phyloP scores from a whole-genome alignment of 108 stramenopile species.

The Cyclotella distinguenda region DNA sequence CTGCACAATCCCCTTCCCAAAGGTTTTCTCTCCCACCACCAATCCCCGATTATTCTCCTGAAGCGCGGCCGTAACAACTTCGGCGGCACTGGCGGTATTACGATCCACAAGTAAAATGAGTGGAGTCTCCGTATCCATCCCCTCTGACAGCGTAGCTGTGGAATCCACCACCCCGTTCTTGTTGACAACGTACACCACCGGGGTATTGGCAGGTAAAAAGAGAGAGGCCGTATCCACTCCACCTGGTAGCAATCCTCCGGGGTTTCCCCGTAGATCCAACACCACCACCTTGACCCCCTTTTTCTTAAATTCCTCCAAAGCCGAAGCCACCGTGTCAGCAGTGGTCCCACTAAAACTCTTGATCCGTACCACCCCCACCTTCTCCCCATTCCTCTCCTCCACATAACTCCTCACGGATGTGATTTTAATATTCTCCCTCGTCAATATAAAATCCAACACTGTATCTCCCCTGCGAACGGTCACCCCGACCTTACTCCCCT shows the following conservation, averaged over 20 bases:
- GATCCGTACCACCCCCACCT: conserved; percentile 80
- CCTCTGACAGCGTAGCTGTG: conserved; percentile 66
- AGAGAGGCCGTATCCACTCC: conserved; percentile 93
- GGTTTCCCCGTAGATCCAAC: conserved; percentile 91
- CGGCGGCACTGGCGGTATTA: conserved; percentile 87
- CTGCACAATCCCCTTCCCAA: conserved; percentile 93
- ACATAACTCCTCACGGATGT: conserved; percentile 77
- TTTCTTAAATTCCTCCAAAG: conserved; percentile 68
- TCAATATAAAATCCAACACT: conserved; percentile 79
- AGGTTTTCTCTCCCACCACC: conserved; percentile 75
- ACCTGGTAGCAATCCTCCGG: conserved; percentile 91
- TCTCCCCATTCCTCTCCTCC: conserved; percentile 48
- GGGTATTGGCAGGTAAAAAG: conserved; percentile 83
- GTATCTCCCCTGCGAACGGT: conserved; percentile 71
- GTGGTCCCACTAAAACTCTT: conserved; percentile 91
- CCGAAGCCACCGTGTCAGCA: conserved; percentile 66
- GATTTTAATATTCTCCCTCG: conserved; percentile 82
- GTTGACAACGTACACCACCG: conserved; percentile 78
- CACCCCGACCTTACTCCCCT: conserved; percentile 77
- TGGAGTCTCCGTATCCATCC: conserved; percentile 66
- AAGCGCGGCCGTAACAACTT: conserved; percentile 87
- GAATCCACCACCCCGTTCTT: conserved; percentile 77
- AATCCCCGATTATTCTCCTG: conserved; percentile 84
- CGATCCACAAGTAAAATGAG: conserved; percentile 78
- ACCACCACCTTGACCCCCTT: conserved; percentile 79